A percentile compares a stretch with the other conserved stretches of the same genome.
Conservation (phyloP, 352 stramenopile species). For the Phytophthora cactorum region DNA sequence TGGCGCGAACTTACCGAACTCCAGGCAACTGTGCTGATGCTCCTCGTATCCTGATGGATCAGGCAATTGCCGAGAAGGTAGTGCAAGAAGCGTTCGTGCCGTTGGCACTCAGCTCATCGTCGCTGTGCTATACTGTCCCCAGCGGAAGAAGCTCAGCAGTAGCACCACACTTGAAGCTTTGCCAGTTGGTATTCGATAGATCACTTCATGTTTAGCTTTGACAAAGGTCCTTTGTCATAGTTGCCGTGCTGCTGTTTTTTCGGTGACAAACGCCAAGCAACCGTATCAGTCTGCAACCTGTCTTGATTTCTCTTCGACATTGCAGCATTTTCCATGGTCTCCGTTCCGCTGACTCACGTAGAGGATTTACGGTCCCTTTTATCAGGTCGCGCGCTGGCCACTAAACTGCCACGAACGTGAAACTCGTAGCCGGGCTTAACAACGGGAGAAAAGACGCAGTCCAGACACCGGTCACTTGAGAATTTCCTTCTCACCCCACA, state of each 20-base stretch:
- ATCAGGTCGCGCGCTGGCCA: neutral
- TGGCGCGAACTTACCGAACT: too few relatives aligned
- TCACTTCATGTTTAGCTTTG: neutral
- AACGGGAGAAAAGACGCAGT: neutral
- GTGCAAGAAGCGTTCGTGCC: too few relatives aligned
- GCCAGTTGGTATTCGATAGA: neutral
- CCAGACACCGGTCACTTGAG: neutral
- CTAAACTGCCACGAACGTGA: neutral
- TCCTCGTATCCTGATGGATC: too few relatives aligned
- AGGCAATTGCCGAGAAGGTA: too few relatives aligned
- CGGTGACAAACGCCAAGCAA: neutral
- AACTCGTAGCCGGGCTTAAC: neutral
- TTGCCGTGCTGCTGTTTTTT: neutral
- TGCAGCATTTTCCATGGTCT: neutral
- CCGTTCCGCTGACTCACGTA: neutral
- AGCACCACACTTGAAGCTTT: neutral
- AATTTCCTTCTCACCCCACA: constrained; percentile 1
- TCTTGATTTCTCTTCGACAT: neutral
- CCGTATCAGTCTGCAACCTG: neutral
- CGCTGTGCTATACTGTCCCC: too few relatives aligned
- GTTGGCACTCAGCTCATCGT: too few relatives aligned
- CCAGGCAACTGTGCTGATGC: too few relatives aligned
- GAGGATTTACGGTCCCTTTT: neutral
- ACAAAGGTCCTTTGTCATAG: neutral
- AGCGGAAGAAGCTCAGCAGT: neutral